Evolutionary conservation across 306 rosid genomes (phyloP), one percentile per base, ranked within the genome.

Genomic region (Acacia acuminata): DNA sequence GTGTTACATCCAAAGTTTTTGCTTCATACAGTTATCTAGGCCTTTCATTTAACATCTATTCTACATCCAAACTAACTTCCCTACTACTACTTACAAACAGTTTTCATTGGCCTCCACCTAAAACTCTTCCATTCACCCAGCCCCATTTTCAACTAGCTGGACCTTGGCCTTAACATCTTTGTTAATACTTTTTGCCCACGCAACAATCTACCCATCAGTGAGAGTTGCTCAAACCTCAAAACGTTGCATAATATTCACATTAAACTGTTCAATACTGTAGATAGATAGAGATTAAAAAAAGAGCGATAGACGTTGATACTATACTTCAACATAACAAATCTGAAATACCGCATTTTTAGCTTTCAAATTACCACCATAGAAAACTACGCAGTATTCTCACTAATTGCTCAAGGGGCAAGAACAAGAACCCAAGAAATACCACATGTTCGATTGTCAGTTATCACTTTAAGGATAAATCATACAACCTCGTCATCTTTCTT

Each of bases 401-500:
- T 27, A 34, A 15, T 74, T n/a, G 5, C 50, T 42, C 69, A 8
- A 48, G 65, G 6, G 10, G 15, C 30, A 10, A 71, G 7, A 71
- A 24, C 20, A 55, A 71, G n/a, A 61, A 42, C 3, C 3, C 24
- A 71, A 47, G 76, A 71, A 82, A 60, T 19, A 64, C 32, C 15
- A 43, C 71, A 78, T 14, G 32, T 15, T 7, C 32, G 44, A 75
- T 55, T 48, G 65, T 81, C 30, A 50, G 58, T 38, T 55, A 77
- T 50, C 77, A 82, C 75, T 81, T 79, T 24, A 75, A 60, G 77
- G 48, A 61, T 71, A 65, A 74, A 82, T 30, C 78, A 82, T 73
- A 84, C 65, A 79, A 92, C 99, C 97, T 93, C 98, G 34, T 93
- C 96, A 77, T 96, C 94, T 75, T 92, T 94, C 88, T 96, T 93